Evolutionary conservation across 1,139 yeast genomes (phyloP).

Genomic region (Kodamaea sp.): DNA sequence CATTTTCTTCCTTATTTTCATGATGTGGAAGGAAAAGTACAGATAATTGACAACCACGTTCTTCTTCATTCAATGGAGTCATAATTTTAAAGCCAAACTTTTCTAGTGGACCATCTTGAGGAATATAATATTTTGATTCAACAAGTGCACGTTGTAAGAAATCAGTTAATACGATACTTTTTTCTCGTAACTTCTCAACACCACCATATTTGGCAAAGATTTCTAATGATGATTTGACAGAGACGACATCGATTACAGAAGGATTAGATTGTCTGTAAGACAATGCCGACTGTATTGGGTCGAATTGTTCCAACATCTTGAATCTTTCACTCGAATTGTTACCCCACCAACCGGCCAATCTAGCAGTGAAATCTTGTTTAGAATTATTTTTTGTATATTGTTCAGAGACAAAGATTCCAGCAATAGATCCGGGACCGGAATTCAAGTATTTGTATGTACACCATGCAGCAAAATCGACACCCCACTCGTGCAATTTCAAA

Average conservation of each 20-base stretch:
- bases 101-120: constrained; percentile 16
- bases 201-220: constrained; percentile 65
- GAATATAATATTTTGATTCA: constrained; percentile 41
- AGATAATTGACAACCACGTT: constrained; percentile 82
- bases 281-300: constrained; percentile 77
- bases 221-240: constrained; percentile 64
- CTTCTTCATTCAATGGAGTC: constrained; percentile 57
- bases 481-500: constrained; percentile 76
- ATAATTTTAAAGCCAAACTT: constrained; percentile 59
- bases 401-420: constrained; percentile 74
- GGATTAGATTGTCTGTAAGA: constrained; percentile 95
- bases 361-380: constrained; percentile 43
- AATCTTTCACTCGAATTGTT: constrained; percentile 68
- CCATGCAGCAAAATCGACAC: constrained; percentile 91
- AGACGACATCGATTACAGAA: constrained; percentile 75
- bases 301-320: constrained; percentile 73
- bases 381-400: constrained; percentile 35
- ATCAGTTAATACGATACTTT: constrained; percentile 57
- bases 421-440: constrained; percentile 91
- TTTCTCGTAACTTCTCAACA: constrained; percentile 49
- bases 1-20: constrained; percentile 32
- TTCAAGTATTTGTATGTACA: constrained; percentile 90
- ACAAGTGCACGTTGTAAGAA: constrained; percentile 50
- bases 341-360: constrained; percentile 99
- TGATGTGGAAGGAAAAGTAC: constrained; percentile 57